These are phyloP conservation scores for Jatropha multifida DNA, from an alignment of 441 rosid species.

Conservation along the genomic window DNA sequence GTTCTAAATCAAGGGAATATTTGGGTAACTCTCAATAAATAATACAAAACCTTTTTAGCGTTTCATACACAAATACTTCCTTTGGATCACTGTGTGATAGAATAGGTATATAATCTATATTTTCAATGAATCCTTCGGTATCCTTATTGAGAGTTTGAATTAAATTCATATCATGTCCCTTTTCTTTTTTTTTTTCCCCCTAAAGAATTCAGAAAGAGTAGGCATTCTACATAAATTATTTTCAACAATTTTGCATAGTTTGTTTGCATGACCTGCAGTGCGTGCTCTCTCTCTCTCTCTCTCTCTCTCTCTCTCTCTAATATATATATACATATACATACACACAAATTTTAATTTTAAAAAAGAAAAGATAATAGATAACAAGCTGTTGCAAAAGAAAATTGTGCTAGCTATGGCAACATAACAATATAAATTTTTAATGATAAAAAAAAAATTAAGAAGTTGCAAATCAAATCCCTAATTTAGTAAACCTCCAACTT, in stretches of 20 bases:
- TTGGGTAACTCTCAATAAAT: neutral
- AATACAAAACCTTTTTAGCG: neutral
- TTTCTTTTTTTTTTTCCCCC: too few relatives aligned
- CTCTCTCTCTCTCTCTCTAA: too few relatives aligned
- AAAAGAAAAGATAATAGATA: too few relatives aligned
- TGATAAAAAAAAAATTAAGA: neutral
- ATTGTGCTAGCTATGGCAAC: too few relatives aligned
- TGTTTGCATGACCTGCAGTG: too few relatives aligned
- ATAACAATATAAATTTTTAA: neutral
- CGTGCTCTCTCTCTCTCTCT: too few relatives aligned
- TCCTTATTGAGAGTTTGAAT: neutral
- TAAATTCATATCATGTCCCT: neutral
- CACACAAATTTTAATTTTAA: too few relatives aligned
- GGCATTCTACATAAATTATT: neutral
- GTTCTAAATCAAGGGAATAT: neutral
- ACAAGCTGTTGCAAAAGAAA: too few relatives aligned
- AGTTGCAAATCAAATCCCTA: neutral
- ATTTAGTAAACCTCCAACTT: slow-evolving; percentile 1
- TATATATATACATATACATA: too few relatives aligned
- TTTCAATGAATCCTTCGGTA: neutral
- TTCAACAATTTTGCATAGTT: neutral
- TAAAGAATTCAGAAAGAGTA: neutral
- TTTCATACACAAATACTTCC: neutral
- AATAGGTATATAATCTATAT: neutral
- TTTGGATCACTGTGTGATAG: neutral